Conservation (phyloP, 352 stramenopile genomes). For the Phytophthora sp. region DNA sequence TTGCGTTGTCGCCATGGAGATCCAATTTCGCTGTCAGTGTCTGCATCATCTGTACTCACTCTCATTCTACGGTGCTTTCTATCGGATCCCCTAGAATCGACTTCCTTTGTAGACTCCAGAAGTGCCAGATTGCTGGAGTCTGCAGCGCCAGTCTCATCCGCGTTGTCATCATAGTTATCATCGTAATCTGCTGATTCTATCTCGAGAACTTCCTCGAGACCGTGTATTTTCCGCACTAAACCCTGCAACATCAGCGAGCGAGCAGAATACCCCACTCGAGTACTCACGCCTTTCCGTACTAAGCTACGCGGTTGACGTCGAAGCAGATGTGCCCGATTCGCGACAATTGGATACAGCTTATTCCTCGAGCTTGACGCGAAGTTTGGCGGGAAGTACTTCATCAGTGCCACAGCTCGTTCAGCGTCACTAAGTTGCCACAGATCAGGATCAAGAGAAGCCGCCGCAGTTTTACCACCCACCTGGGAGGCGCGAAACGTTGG, state of each 20-base stretch:
- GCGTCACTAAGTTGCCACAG: constrained; percentile 73
- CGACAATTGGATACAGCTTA: constrained; percentile 48
- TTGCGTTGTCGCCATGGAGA: constrained; percentile 19
- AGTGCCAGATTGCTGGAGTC: neutral
- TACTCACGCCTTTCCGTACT: constrained; percentile 25
- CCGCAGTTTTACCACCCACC: constrained; percentile 61
- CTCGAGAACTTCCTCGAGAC: constrained; percentile 34
- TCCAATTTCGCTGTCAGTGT: constrained; percentile 26
- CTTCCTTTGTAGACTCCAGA: neutral
- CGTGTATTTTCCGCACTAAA: constrained; percentile 62
- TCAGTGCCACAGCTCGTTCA: constrained; percentile 54
- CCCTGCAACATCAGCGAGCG: constrained; percentile 52
- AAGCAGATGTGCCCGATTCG: constrained; percentile 49
- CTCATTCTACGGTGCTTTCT: constrained; percentile 7
- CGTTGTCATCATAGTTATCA: constrained; percentile 13
- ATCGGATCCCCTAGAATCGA: neutral
- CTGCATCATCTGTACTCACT: constrained; percentile 12
- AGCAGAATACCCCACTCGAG: constrained; percentile 46
- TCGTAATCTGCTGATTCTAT: constrained; percentile 35
- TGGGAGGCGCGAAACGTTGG: constrained; percentile 81
- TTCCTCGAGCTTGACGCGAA: constrained; percentile 43
- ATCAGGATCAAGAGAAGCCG: constrained; percentile 23
- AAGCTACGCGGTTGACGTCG: constrained; percentile 34
- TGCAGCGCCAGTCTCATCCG: neutral
- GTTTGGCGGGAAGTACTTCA: constrained; percentile 55